Percentiles rank a stretch among this genome's conserved stretches.
Conservation (phyloP, 73 alveolate genomes). For the Tetrahymena thermophila region DNA sequence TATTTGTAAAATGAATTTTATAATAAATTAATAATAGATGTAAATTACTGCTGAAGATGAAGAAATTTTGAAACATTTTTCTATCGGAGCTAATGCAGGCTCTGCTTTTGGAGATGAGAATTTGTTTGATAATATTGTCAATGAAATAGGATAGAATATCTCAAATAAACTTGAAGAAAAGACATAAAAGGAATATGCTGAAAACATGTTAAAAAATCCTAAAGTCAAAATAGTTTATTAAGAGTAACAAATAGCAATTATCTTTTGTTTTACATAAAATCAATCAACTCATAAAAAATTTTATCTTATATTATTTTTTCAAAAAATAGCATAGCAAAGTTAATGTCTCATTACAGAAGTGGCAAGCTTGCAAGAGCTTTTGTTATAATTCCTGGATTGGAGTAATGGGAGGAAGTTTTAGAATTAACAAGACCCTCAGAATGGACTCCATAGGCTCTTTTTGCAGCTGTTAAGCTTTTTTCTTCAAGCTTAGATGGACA, state of each 20-base stretch:
- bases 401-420: constrained; percentile 91
- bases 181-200: constrained; percentile 14
- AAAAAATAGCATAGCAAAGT: constrained; percentile 57
- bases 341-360: constrained; percentile 67
- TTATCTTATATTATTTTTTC: not conserved
- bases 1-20: not conserved
- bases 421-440: constrained; percentile 83
- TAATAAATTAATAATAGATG: not conserved
- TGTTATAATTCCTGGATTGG: constrained; percentile 74
- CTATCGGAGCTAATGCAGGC: not conserved
- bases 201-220: constrained; percentile 58
- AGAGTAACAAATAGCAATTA: constrained; percentile 9
- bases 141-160: constrained; percentile 7
- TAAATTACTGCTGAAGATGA: constrained; percentile 43
- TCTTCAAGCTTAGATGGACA: constrained; percentile 68
- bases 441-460: constrained; percentile 89
- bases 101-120: constrained; percentile 3
- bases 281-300: too few species aligned
- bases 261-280: not conserved
- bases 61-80: constrained; percentile 14
- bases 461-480: constrained; percentile 79
- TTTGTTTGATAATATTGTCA: not conserved
- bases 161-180: constrained; percentile 10
- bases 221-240: constrained; percentile 84
- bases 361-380: constrained; percentile 92